Evolutionary conservation across 2,329 filamentous ascomycete species (phyloP).

Genomic region (Allantophomopsis cytisporea): DNA sequence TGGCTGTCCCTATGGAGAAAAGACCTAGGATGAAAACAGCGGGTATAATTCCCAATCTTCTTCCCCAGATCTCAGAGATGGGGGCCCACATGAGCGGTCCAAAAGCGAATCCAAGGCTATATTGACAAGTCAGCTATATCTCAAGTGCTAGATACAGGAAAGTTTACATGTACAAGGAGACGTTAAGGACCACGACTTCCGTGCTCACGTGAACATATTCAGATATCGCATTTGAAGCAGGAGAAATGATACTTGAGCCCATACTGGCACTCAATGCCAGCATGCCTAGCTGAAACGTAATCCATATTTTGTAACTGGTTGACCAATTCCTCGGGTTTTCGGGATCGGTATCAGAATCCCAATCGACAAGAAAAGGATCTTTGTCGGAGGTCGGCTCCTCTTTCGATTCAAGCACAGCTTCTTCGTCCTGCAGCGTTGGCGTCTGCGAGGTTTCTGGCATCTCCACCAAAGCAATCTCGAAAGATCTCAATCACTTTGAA

Average conservation of each 20-base stretch:
- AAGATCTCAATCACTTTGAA: too few relatives aligned
- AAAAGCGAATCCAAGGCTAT: constrained; percentile 28
- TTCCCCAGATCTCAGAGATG: constrained; percentile 45
- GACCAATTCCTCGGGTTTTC: constrained; percentile 33
- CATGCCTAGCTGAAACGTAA: constrained; percentile 33
- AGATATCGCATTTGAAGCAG: constrained; percentile 27
- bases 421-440: background rate
- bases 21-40: constrained; percentile 42
- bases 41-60: constrained; percentile 41
- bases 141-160: background rate
- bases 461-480: too few relatives aligned
- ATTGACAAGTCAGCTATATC: background rate
- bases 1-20: constrained; percentile 48
- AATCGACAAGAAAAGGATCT: constrained; percentile 80
- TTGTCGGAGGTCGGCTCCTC: background rate
- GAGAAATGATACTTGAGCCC: constrained; percentile 34
- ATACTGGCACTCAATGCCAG: constrained; percentile 33
- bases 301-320: constrained; percentile 26
- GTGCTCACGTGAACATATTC: constrained; percentile 24
- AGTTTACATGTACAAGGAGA: constrained; percentile 30
- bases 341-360: constrained; percentile 21
- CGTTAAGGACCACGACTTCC: constrained; percentile 28
- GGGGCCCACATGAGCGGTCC: constrained; percentile 49
- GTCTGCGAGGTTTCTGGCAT: too few relatives aligned
- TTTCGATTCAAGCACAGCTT: background rate